Conservation (phyloP, 2,329 filamentous ascomycete genomes). For the Blastomyces emzantsi region DNA sequence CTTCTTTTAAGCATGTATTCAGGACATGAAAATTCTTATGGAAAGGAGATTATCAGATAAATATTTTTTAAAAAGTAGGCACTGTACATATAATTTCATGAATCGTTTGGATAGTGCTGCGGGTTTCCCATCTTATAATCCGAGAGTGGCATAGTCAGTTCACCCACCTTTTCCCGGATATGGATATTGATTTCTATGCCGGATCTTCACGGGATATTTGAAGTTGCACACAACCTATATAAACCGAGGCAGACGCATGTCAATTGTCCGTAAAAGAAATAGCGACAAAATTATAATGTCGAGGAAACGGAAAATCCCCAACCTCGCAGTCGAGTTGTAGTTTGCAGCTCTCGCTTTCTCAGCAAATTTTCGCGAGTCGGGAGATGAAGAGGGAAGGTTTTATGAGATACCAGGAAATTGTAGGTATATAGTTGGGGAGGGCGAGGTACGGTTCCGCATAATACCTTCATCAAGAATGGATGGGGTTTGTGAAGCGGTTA, state of each 20-base stretch:
- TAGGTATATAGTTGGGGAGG: neutral
- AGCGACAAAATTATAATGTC: neutral
- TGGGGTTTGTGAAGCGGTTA: neutral
- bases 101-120: neutral
- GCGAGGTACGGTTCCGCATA: neutral
- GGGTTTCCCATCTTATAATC: neutral
- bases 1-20: too few relatives aligned
- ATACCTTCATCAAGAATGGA: neutral
- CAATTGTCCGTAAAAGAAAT: neutral
- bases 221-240: neutral
- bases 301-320: neutral
- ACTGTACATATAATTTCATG: neutral
- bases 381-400: neutral
- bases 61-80: too few relatives aligned
- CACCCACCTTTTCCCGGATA: neutral
- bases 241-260: neutral
- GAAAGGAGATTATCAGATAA: too few relatives aligned
- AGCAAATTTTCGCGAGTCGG: neutral
- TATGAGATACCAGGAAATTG: neutral
- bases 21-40: too few relatives aligned
- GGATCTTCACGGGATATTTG: neutral
- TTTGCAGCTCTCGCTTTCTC: neutral
- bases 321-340: neutral
- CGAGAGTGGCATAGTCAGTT: neutral
- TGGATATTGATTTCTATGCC: neutral